Evolutionary conservation across 164 flowering plant genomes (phyloP), one percentile per base, ranked within the genome.

Genomic region (Protea cynaroides): DNA sequence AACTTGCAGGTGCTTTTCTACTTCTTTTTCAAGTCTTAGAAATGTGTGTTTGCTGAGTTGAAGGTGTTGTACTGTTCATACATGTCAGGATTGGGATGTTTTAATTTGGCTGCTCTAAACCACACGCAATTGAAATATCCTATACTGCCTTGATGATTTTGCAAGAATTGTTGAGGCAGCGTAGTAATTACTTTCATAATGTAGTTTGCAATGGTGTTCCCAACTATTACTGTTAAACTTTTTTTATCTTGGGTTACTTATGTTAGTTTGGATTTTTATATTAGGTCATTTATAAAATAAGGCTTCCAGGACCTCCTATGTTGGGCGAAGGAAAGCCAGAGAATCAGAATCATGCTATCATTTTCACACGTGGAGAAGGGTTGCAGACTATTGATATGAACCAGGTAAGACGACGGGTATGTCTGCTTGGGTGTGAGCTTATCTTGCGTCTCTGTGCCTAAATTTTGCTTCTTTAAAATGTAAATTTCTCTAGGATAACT

Each of bases 321-420:
- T 69, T 94, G 71, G 97, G 99, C 47, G 97, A 95, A 77, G 99
- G 99, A 47, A 95, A 95, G 72, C 97, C 97, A n/a, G 97, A 95
- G 73, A 92, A 95, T 74, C 99, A 95, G 78, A 95, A 89, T 69
- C 99, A 95, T 81, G 96, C 97, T n/a, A 86, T 92, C 43, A 86
- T 95, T 71, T 92, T 92, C 75, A 85, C 97, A 7, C 94, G 99
- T 53, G 99, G 97, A 24, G 99, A 95, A 73, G 99, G 97, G n/a
- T 75, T 95, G 78, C 99, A 92, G 62, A 84, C 99, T 62, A 95
- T 95, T 65, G 97, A 95, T 78, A 95, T 92, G 99, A 95, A 95
- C 76, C 99, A 95, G 92, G 97, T 87, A 69, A 56, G 19, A 10
- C 40, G 25, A 15, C 4, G 2, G 15, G 34, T 55, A 15, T 14